Percentiles rank a stretch among this genome's conserved stretches.
These are phyloP conservation scores for Penicillium flavigenum DNA, from an alignment of 495 filamentous ascomycete genomes.

Conservation along the genomic window DNA sequence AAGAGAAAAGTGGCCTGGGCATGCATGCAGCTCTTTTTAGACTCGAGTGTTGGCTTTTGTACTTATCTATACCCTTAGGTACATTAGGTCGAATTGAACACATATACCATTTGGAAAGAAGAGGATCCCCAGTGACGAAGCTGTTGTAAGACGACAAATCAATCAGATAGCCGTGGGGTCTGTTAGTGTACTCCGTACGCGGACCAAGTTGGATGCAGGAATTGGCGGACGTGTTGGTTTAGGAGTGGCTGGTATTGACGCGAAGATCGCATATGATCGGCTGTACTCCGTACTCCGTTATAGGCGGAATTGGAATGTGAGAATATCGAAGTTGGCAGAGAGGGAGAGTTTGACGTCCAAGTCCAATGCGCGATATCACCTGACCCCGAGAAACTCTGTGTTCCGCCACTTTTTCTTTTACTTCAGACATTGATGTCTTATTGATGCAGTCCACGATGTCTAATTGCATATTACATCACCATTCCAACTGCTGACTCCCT, in stretches of 20 bases:
- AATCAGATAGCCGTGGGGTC: not conserved
- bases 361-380: conserved; percentile 1
- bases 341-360: conserved; percentile 9
- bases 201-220: conserved; percentile 5
- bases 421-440: not conserved
- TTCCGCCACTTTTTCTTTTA: not conserved
- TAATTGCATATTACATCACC: conserved; percentile 4
- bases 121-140: conserved; percentile 2
- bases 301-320: conserved; percentile 3
- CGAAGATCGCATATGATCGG: conserved; percentile 16
- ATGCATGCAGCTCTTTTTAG: conserved; percentile 29
- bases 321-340: not conserved
- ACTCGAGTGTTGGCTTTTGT: conserved; percentile 1
- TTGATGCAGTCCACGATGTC: conserved; percentile 2
- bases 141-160: not conserved
- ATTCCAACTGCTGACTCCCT: conserved; percentile 23
- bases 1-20: conserved; percentile 1
- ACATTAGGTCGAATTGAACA: conserved; percentile 10
- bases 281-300: not conserved
- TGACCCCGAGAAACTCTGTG: not conserved
- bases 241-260: conserved; percentile 12
- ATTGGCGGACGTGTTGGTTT: conserved; percentile 16
- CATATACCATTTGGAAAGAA: conserved; percentile 10
- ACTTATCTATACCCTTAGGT: not conserved
- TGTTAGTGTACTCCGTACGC: not conserved